These are phyloP conservation scores for Lolium perenne DNA, from an alignment of 176 grass and related monocot species.

Conservation along the genomic window DNA sequence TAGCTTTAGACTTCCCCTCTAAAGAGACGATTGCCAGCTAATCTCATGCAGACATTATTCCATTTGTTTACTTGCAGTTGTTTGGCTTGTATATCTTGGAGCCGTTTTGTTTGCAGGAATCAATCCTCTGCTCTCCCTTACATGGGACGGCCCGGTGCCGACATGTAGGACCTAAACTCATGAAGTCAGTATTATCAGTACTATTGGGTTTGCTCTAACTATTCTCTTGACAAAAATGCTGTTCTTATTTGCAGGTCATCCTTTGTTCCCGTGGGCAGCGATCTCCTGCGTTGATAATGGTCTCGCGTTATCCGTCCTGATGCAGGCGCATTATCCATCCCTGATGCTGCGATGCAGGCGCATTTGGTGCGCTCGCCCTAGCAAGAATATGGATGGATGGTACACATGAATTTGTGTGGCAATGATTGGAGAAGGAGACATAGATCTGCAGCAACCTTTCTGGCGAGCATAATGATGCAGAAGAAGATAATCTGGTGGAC, in stretches of 20 bases:
- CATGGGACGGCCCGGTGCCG: conserved; percentile 35
- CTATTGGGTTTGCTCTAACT: conserved; percentile 2
- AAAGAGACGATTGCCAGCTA: conserved; percentile 75
- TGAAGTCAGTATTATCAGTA: conserved; percentile 14
- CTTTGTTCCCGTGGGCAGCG: conserved; percentile 35
- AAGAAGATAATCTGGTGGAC: conserved; percentile 55
- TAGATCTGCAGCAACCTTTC: conserved; percentile 72
- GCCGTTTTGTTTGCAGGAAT: conserved; percentile 61
- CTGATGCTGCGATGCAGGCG: conserved; percentile 30
- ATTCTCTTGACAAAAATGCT: conserved; percentile 14
- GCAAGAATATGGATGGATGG: conserved; percentile 31
- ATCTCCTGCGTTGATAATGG: conserved; percentile 29
- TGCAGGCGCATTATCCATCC: conserved; percentile 30
- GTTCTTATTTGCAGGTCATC: conserved; percentile 34
- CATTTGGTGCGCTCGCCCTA: conserved; percentile 16
- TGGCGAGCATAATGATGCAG: conserved; percentile 70
- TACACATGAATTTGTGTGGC: conserved; percentile 55
- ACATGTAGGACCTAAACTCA: conserved; percentile 52
- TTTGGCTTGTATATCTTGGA: conserved; percentile 63
- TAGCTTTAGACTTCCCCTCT: conserved; percentile 54
- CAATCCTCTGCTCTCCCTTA: conserved; percentile 54
- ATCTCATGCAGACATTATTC: conserved; percentile 55
- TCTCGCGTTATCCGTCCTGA: conserved; percentile 31
- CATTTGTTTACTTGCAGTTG: conserved; percentile 56
- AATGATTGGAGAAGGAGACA: conserved; percentile 72